Percentiles rank a stretch among this genome's conserved stretches.
Evolutionary conservation across 768 basidiomycete species (phyloP).

Genomic region (Rhodotorula taiwanensis): DNA sequence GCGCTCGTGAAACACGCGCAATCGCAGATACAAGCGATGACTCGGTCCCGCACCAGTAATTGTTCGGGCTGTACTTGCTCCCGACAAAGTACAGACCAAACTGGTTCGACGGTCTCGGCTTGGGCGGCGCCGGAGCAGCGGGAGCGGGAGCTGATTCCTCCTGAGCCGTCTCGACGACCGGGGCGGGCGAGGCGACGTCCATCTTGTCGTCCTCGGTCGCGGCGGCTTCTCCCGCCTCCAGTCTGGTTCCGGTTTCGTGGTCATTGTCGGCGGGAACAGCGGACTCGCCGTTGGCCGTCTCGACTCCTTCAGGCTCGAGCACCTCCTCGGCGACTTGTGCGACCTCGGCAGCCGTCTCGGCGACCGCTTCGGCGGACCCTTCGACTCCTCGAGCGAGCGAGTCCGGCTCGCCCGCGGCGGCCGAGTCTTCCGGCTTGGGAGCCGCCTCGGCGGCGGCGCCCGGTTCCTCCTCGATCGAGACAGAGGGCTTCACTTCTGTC

Average conservation of each 20-base stretch:
- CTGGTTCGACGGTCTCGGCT: conserved; percentile 32
- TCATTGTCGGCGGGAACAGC: conserved; percentile 31
- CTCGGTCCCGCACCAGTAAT: conserved; percentile 65
- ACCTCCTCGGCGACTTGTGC: conserved; percentile 28
- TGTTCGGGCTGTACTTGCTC: conserved; percentile 88
- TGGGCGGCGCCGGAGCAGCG: neutral
- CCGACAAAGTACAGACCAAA: conserved; percentile 80
- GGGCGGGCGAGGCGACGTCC: conserved; percentile 2
- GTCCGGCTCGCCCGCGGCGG: neutral
- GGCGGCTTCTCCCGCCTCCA: neutral
- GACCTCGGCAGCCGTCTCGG: conserved; percentile 24
- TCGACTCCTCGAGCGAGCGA: conserved; percentile 4
- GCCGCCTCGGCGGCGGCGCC: no score
- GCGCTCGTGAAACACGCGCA: no score
- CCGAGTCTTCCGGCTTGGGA: no score
- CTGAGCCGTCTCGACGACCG: conserved; percentile 9
- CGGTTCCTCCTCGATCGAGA: neutral
- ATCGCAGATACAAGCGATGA: neutral
- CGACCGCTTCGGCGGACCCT: conserved; percentile 6
- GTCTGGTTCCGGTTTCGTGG: conserved; percentile 31
- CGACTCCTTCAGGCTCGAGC: conserved; percentile 12
- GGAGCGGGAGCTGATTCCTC: conserved; percentile 30
- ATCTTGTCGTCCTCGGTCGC: neutral
- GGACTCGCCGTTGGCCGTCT: conserved; percentile 14
- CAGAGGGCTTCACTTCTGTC: neutral